A percentile compares a stretch with the other conserved stretches of the same genome.
Conservation (phyloP, 2,329 filamentous ascomycete species). For the Cryphonectria radicalis region DNA sequence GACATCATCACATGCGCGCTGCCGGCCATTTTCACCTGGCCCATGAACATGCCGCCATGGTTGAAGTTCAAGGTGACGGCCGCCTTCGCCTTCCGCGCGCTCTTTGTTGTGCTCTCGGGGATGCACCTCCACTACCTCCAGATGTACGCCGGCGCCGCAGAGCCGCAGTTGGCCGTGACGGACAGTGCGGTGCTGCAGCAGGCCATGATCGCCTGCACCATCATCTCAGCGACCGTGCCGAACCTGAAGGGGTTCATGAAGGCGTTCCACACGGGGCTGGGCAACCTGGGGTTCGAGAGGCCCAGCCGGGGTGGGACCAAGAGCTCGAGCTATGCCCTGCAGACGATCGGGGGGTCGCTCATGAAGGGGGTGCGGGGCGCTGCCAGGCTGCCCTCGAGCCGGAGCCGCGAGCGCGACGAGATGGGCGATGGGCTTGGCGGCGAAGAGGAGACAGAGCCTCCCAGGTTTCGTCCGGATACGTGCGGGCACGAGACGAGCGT, state of each 20-base stretch:
- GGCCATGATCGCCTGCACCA: conserved; percentile 31
- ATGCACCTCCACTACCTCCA: conserved; percentile 28
- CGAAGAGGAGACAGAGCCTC: neutral
- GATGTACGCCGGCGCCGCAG: conserved; percentile 20
- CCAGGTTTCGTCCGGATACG: conserved; percentile 6
- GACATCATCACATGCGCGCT: conserved; percentile 31
- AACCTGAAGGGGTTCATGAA: conserved; percentile 34
- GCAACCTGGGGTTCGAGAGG: neutral
- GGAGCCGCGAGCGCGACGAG: neutral
- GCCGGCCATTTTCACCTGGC: conserved; percentile 27
- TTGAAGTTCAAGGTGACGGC: conserved; percentile 31
- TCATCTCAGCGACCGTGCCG: conserved; percentile 33
- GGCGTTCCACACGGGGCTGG: conserved; percentile 29
- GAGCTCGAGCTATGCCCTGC: conserved; percentile 17
- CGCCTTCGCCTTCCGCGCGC: conserved; percentile 33
- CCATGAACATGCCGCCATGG: conserved; percentile 30
- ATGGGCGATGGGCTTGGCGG: neutral
- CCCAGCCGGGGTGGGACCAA: neutral
- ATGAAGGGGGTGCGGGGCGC: conserved; percentile 3
- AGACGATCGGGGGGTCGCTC: conserved; percentile 5
- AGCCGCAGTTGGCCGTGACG: conserved; percentile 30
- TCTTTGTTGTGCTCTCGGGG: conserved; percentile 28
- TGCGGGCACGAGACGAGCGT: neutral
- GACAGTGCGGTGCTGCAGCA: conserved; percentile 31
- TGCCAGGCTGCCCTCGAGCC: neutral